Evolutionary conservation across 257 asterid species (phyloP), one percentile per base, ranked within the genome.

Genomic region (Solanum microdontum): DNA sequence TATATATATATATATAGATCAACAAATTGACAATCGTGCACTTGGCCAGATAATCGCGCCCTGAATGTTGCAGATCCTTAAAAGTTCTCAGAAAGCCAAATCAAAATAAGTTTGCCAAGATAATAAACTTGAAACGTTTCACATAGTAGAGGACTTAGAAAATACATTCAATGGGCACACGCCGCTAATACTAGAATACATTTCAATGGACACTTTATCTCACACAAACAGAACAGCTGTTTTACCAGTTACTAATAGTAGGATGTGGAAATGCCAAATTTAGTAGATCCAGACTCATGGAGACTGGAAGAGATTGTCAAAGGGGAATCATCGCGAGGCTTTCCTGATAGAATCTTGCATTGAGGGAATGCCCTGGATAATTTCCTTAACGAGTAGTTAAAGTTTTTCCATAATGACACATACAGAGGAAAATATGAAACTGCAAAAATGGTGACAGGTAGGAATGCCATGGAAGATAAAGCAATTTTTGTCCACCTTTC

Each of bases 401-500:
- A 36, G 30, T 74, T 21, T 33, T 74, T 74, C 51, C 82, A 74
- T 74, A 74, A 11, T 74, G 82, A 72, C 45, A 48, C 23, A 36
- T 55, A 87, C 11, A 88, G 60, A 12, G 84, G 87, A 3, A 87
- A 24, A n/a, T 88, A 84, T 45, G 87, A 58, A 14, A 73, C 34
- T n/a, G 85, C 85, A 19, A 83, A 88, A 26, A 84, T 73, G 45
- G 77, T 40, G 7, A 88, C 89, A 2, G 69, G 87, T 21, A 84
- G 62, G 68, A 84, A 58, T 10, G 89, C 66, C 84, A 72, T 75
- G 68, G 66, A 48, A 83, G 62, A 88, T 23, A 88, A 84, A 17
- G 51, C 55, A 11, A 88, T 55, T 37, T 36, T 88, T 43, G 85
- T 84, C 89, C 89, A 88, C 8, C 62, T 19, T 76, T 84, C 39